A percentile compares a stretch with the other conserved stretches of the same genome.
These are phyloP conservation scores for Hypoxylon sp. DNA, from an alignment of 2,329 filamentous ascomycete species.

Conservation along the genomic window DNA sequence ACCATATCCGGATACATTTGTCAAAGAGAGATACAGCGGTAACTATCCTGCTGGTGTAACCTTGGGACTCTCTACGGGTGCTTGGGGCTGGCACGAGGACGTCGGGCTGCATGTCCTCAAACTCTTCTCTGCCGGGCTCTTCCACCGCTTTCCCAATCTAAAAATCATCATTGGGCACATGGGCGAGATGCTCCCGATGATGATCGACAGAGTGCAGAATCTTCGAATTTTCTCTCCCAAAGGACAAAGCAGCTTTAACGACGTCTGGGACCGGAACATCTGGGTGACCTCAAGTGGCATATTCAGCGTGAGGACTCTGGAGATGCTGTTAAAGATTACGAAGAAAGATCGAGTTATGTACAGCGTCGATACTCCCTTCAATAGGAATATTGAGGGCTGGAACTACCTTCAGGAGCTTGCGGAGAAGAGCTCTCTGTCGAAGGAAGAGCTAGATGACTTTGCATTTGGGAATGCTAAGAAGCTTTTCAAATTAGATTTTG, in stretches of 20 bases:
- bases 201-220: conserved; percentile 61
- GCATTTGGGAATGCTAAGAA: conserved; percentile 34
- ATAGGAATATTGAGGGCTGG: conserved; percentile 62
- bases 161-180: conserved; percentile 59
- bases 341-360: conserved; percentile 66
- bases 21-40: conserved; percentile 52
- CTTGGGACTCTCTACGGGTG: conserved; percentile 42
- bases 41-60: conserved; percentile 52
- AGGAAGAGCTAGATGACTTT: conserved; percentile 60
- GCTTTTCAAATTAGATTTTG: conserved; percentile 26
- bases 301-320: conserved; percentile 57
- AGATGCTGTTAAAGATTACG: conserved; percentile 53
- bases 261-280: conserved; percentile 68
- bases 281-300: conserved; percentile 70
- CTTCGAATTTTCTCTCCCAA: not conserved
- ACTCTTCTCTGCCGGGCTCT: conserved; percentile 48
- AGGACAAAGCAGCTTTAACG: conserved; percentile 52
- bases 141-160: conserved; percentile 55
- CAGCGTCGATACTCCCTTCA: conserved; percentile 70
- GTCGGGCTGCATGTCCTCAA: conserved; percentile 54
- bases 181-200: conserved; percentile 65
- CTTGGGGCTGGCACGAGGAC: conserved; percentile 56
- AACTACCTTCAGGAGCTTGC: conserved; percentile 63
- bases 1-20: conserved; percentile 50
- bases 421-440: conserved; percentile 62